phyloP scores from a whole-genome alignment of 257 asterid species.

The Leptodermis oblonga region DNA sequence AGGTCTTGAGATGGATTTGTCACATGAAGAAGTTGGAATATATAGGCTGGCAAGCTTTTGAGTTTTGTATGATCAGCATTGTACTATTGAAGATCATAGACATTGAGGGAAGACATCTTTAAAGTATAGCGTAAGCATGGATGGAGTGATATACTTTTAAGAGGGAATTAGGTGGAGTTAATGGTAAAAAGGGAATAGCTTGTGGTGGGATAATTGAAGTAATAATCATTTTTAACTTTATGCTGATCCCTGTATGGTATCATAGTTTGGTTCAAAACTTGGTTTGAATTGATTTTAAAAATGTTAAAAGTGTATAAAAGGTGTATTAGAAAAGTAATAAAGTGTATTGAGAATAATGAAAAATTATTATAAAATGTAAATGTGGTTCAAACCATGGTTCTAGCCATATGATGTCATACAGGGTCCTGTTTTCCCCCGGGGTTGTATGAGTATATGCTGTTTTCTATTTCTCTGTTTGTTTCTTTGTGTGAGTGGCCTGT shows the following conservation, averaged over 20 bases:
- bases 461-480: neutral
- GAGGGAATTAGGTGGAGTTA: neutral
- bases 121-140: neutral
- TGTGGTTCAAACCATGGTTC: too few species aligned
- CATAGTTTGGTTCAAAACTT: too few species aligned
- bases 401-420: too few species aligned
- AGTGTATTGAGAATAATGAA: too few species aligned
- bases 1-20: neutral
- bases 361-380: too few species aligned
- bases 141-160: neutral
- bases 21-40: neutral
- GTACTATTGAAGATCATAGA: neutral
- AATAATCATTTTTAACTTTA: neutral
- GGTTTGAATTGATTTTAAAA: too few species aligned
- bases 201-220: neutral
- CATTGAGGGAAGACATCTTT: neutral
- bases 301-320: too few species aligned
- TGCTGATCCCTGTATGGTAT: neutral
- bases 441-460: neutral
- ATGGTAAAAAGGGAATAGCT: neutral
- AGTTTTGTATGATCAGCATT: neutral
- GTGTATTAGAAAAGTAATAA: too few species aligned
- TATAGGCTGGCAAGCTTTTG: neutral
- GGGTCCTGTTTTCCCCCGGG: too few species aligned
- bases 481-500: neutral